phyloP scores from a whole-genome alignment of 164 flowering plant species.

The Magnolia kwangsiensis region DNA sequence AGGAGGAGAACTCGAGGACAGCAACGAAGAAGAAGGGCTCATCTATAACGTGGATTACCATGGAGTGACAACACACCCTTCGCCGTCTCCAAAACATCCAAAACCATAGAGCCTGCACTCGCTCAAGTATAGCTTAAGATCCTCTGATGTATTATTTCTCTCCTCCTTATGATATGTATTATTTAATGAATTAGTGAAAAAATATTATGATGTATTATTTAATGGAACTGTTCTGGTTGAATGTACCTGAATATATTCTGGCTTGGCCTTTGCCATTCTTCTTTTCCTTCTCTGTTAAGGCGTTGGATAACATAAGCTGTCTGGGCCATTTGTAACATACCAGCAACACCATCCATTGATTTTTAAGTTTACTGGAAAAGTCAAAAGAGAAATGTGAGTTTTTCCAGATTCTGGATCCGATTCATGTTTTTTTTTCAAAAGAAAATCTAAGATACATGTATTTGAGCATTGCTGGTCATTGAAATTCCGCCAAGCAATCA shows the following conservation, averaged over 20 bases:
- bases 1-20: conserved; percentile 9
- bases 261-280: neutral
- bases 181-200: neutral
- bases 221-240: too few relatives aligned
- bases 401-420: neutral
- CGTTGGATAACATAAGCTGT: neutral
- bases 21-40: conserved; percentile 24
- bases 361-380: neutral
- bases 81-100: conserved; percentile 60
- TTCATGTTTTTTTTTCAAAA: neutral
- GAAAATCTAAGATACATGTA: neutral
- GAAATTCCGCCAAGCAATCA: neutral
- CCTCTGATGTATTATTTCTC: neutral
- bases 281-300: neutral
- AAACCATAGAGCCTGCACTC: conserved; percentile 16
- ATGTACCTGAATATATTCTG: too few relatives aligned
- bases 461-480: too few relatives aligned
- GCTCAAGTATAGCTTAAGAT: neutral
- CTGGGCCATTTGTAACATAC: neutral
- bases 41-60: conserved; percentile 63
- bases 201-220: neutral
- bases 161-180: neutral
- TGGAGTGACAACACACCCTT: conserved; percentile 68
- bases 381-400: neutral
- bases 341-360: neutral